Conservation (phyloP, 768 basidiomycete genomes). For the Pulveroboletus ravenelii region DNA sequence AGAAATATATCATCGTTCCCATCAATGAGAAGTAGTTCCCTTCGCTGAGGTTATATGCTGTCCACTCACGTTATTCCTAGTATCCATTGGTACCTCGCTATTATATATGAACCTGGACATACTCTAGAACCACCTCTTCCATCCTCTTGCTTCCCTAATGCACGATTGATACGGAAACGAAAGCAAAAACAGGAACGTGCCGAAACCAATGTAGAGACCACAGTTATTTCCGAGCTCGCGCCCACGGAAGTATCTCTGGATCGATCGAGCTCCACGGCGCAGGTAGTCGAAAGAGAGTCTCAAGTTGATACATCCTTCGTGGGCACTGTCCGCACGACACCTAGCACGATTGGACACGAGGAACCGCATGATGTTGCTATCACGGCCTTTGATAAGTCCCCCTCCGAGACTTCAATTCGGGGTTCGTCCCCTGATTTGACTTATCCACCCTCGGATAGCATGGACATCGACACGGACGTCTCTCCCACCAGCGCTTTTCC, state of each 20-base stretch:
- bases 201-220: constrained; percentile 2
- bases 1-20: constrained; percentile 90
- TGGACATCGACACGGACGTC: constrained; percentile 24
- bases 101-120: constrained; percentile 79
- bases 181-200: constrained; percentile 14
- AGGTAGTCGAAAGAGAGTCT: constrained; percentile 1
- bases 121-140: constrained; percentile 49
- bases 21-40: constrained; percentile 88
- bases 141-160: not conserved
- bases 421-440: constrained; percentile 14
- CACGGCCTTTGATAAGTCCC: constrained; percentile 10
- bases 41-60: not conserved
- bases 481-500: not conserved
- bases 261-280: not conserved
- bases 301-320: constrained; percentile 17
- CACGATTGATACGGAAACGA: constrained; percentile 21
- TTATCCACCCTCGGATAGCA: constrained; percentile 20
- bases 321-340: constrained; percentile 20
- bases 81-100: constrained; percentile 94
- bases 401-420: constrained; percentile 8
- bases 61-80: constrained; percentile 37
- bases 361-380: constrained; percentile 11
- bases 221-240: not conserved
- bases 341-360: constrained; percentile 12
- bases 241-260: not conserved